These are phyloP conservation scores for Peronospora belbahrii DNA, from an alignment of 352 stramenopile species.

Conservation along the genomic window DNA sequence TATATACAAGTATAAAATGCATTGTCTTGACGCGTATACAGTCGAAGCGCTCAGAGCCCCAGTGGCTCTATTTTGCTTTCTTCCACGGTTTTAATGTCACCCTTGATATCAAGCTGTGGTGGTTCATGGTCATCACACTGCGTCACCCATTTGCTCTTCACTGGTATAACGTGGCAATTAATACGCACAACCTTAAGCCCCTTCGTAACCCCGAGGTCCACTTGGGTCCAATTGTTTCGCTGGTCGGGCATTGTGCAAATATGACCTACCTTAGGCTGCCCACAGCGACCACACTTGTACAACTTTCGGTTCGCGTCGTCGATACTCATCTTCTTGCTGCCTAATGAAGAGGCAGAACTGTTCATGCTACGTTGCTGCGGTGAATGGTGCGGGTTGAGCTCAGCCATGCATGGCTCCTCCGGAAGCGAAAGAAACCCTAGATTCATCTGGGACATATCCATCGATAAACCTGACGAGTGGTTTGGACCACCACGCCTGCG, in stretches of 20 bases:
- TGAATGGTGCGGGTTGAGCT: conserved; percentile 25
- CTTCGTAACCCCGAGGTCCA: conserved; percentile 70
- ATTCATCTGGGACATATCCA: conserved; percentile 82
- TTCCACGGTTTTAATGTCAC: conserved; percentile 20
- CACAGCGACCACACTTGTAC: conserved; percentile 84
- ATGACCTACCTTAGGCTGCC: conserved; percentile 79
- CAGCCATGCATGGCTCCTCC: conserved; percentile 46
- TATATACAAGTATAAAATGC: conserved; percentile 20
- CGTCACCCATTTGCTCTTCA: conserved; percentile 56
- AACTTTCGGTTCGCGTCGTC: conserved; percentile 59
- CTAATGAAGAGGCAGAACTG: conserved; percentile 14
- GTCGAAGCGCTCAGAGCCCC: conserved; percentile 8
- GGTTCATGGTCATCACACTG: conserved; percentile 57
- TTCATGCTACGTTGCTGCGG: conserved; percentile 19
- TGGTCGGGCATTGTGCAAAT: conserved; percentile 82
- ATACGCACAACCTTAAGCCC: conserved; percentile 61
- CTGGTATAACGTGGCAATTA: conserved; percentile 65
- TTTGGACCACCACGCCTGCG: conserved; percentile 23
- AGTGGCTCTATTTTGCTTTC: conserved; percentile 25
- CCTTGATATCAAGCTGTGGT: conserved; percentile 15
- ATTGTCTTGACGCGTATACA: background rate
- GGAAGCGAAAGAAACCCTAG: conserved; percentile 58
- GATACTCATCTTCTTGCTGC: conserved; percentile 21
- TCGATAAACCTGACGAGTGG: conserved; percentile 66
- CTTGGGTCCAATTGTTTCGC: conserved; percentile 82